A percentile compares a stretch with the other conserved stretches of the same genome.
These are phyloP conservation scores for Diutina neorugosa DNA, from an alignment of 1,139 yeast species.

Conservation along the genomic window DNA sequence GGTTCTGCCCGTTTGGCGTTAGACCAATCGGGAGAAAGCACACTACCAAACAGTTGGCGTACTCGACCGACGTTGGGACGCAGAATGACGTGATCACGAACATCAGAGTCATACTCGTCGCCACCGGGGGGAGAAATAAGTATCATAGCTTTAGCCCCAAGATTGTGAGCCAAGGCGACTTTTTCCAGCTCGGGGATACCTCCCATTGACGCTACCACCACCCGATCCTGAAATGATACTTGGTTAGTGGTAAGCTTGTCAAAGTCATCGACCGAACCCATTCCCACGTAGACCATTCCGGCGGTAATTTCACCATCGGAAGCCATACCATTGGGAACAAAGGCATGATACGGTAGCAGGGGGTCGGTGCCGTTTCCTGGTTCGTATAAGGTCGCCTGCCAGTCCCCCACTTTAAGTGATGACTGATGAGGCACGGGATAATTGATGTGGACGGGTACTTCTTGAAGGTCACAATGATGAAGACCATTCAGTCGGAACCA, in stretches of 20 bases:
- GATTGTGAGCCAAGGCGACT: slow-evolving; percentile 19
- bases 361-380: slow-evolving; percentile 19
- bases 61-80: slow-evolving; percentile 55
- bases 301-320: slow-evolving; percentile 40
- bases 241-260: slow-evolving; percentile 23
- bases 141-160: slow-evolving; percentile 23
- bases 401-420: slow-evolving; percentile 22
- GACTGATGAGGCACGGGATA: slow-evolving; percentile 29
- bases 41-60: slow-evolving; percentile 65
- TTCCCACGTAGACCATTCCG: slow-evolving; percentile 42
- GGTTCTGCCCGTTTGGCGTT: slow-evolving; percentile 14
- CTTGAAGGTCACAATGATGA: slow-evolving; percentile 35
- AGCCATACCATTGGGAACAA: slow-evolving; percentile 52
- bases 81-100: slow-evolving; percentile 38
- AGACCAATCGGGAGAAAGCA: slow-evolving; percentile 70
- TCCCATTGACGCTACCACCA: slow-evolving; percentile 55
- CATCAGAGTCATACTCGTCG: slow-evolving; percentile 15
- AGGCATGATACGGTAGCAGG: slow-evolving; percentile 31
- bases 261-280: slow-evolving; percentile 53
- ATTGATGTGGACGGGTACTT: slow-evolving; percentile 44
- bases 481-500: slow-evolving; percentile 49
- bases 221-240: slow-evolving; percentile 25
- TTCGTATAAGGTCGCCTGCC: slow-evolving; percentile 27
- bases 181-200: slow-evolving; percentile 26
- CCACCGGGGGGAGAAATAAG: slow-evolving; percentile 21